These are phyloP conservation scores for Paulownia fortunei DNA, from an alignment of 257 asterid genomes.

Conservation along the genomic window DNA sequence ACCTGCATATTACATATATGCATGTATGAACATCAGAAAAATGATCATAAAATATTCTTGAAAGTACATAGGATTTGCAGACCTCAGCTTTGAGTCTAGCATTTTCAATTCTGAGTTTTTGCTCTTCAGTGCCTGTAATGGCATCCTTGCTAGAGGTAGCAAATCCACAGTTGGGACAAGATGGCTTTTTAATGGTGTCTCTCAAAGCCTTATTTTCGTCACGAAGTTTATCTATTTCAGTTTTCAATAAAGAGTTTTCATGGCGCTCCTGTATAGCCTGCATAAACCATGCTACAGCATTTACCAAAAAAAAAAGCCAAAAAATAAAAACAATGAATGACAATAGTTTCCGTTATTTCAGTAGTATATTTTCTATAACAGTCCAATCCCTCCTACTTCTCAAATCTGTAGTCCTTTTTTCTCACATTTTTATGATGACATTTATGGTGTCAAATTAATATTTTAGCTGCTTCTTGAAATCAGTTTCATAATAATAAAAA, in stretches of 20 bases:
- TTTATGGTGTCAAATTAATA: not conserved
- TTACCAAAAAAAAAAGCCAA: not conserved
- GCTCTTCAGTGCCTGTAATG: slow-evolving; percentile 48
- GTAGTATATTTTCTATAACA: too few relatives aligned
- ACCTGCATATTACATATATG: slow-evolving; percentile 49
- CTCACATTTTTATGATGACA: not conserved
- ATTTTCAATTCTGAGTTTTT: slow-evolving; percentile 71
- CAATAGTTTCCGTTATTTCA: too few relatives aligned
- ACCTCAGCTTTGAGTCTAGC: slow-evolving; percentile 89
- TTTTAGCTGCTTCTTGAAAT: not conserved
- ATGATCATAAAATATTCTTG: not conserved
- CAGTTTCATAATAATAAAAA: not conserved
- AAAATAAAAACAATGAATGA: not conserved
- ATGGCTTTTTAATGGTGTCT: slow-evolving; percentile 46
- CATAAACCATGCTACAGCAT: not conserved
- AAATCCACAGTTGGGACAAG: slow-evolving; percentile 77
- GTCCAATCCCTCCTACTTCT: too few relatives aligned
- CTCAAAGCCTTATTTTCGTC: slow-evolving; percentile 64
- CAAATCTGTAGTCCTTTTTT: too few relatives aligned
- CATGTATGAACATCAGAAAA: not conserved
- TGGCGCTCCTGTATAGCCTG: slow-evolving; percentile 97
- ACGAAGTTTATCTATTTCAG: slow-evolving; percentile 78
- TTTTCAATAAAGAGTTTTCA: slow-evolving; percentile 71
- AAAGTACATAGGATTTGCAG: not conserved
- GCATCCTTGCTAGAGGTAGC: slow-evolving; percentile 45